These are phyloP conservation scores for Chlorella sp. DNA, from an alignment of 139 green algal genomes.

Conservation along the genomic window DNA sequence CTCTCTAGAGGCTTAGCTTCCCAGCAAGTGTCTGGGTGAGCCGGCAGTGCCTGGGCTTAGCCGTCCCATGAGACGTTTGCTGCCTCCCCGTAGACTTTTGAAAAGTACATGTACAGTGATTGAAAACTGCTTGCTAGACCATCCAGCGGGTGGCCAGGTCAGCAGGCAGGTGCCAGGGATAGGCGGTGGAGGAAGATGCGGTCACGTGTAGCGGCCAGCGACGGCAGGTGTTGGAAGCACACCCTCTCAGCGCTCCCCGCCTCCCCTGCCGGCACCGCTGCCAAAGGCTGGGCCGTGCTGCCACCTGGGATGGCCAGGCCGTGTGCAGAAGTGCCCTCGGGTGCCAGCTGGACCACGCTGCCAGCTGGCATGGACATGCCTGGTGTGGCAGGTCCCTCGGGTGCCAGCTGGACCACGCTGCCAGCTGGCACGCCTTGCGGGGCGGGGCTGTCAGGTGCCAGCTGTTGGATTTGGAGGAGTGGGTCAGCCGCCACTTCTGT, in stretches of 20 bases:
- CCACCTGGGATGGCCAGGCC: background rate
- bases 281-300: background rate
- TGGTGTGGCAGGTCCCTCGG: background rate
- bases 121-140: no score
- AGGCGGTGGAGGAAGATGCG: slow-evolving; percentile 46
- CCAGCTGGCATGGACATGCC: no score
- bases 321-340: no score
- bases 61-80: no score
- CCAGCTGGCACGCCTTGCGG: background rate
- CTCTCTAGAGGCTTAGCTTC: no score
- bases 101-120: no score
- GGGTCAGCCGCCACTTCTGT: background rate
- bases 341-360: background rate
- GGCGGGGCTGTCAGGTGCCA: background rate
- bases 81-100: no score
- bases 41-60: no score
- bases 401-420: background rate
- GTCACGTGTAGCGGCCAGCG: slow-evolving; percentile 5
- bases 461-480: slow-evolving; percentile 10
- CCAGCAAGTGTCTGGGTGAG: no score
- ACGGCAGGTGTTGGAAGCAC: slow-evolving; percentile 27
- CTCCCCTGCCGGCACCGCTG: background rate
- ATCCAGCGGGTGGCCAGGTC: background rate
- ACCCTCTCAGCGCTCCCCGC: background rate
- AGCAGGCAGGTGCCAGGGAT: background rate